phyloP scores from a whole-genome alignment of 2,329 filamentous ascomycete genomes.

The Knoxdaviesia proteae region DNA sequence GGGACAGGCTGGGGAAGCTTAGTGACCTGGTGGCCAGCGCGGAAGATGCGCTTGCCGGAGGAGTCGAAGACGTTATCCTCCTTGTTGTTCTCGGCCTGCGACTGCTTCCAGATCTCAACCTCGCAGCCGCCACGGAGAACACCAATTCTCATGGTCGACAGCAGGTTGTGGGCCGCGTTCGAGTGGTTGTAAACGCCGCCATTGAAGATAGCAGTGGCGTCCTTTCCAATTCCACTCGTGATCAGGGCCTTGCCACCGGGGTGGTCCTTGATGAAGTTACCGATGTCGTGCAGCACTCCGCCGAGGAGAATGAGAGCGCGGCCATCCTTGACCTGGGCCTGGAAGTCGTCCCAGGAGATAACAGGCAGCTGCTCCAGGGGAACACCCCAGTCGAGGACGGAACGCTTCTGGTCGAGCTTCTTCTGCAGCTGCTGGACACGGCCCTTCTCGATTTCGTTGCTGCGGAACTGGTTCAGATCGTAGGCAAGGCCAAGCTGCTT shows the following conservation, averaged over 20 bases:
- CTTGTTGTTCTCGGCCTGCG: constrained; percentile 58
- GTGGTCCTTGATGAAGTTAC: constrained; percentile 70
- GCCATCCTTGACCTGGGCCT: constrained; percentile 56
- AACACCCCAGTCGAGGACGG: constrained; percentile 66
- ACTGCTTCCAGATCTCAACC: constrained; percentile 84
- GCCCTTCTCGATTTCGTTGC: constrained; percentile 85
- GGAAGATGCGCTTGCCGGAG: constrained; percentile 60
- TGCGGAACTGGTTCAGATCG: constrained; percentile 76
- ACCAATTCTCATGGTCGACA: constrained; percentile 74
- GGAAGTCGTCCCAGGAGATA: constrained; percentile 71
- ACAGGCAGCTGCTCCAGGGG: constrained; percentile 72
- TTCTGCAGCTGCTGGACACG: constrained; percentile 76
- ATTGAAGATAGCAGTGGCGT: constrained; percentile 80
- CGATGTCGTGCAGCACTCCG: constrained; percentile 71
- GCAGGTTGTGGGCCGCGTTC: constrained; percentile 73
- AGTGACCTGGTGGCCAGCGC: constrained; percentile 70
- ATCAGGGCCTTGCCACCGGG: constrained; percentile 83
- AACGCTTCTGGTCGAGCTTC: constrained; percentile 77
- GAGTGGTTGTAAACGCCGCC: constrained; percentile 78
- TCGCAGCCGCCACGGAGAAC: constrained; percentile 74
- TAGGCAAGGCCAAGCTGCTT: constrained; percentile 70
- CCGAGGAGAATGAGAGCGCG: constrained; percentile 59
- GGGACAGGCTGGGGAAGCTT: constrained; percentile 61
- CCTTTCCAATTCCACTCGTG: constrained; percentile 62
- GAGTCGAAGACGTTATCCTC: constrained; percentile 57